These are phyloP conservation scores for Cryptosporidium ryanae DNA, from an alignment of 169 alveolate genomes.

Conservation along the genomic window DNA sequence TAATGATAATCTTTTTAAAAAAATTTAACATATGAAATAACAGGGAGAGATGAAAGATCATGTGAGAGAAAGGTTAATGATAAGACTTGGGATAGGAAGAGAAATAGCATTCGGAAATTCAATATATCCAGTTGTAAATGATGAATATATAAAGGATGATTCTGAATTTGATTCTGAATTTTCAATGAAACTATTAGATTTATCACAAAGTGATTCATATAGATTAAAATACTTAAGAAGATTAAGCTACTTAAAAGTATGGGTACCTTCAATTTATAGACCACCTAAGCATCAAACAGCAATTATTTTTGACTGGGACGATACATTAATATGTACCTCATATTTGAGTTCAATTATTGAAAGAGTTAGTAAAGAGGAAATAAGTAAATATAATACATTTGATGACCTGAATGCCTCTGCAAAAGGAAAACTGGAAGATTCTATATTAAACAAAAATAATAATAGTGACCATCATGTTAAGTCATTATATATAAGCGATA, in stretches of 20 bases:
- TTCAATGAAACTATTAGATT: slow-evolving; percentile 14
- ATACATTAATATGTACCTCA: slow-evolving; percentile 92
- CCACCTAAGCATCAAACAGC: slow-evolving; percentile 81
- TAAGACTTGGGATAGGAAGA: slow-evolving; percentile 45
- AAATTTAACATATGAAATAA: too few species aligned
- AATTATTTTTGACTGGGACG: slow-evolving; percentile 96
- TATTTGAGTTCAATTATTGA: slow-evolving; percentile 77
- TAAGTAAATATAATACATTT: too few species aligned
- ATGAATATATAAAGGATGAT: neutral
- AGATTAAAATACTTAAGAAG: slow-evolving; percentile 48
- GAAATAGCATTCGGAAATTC: slow-evolving; percentile 1
- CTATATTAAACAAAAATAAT: neutral
- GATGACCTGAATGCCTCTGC: neutral
- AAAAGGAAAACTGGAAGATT: neutral
- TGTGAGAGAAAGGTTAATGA: slow-evolving; percentile 38
- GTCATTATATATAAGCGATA: slow-evolving; percentile 1
- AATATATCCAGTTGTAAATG: neutral
- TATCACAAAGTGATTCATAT: slow-evolving; percentile 46
- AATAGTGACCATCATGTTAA: neutral
- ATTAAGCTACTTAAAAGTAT: slow-evolving; percentile 71
- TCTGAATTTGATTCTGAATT: slow-evolving; percentile 11
- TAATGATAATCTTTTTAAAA: too few species aligned
- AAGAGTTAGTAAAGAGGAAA: neutral
- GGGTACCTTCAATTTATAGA: slow-evolving; percentile 77
- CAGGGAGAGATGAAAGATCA: slow-evolving; percentile 17